Base-by-base conservation (phyloP, 768 basidiomycete genomes). In the Lactifluus pinguis region DNA sequence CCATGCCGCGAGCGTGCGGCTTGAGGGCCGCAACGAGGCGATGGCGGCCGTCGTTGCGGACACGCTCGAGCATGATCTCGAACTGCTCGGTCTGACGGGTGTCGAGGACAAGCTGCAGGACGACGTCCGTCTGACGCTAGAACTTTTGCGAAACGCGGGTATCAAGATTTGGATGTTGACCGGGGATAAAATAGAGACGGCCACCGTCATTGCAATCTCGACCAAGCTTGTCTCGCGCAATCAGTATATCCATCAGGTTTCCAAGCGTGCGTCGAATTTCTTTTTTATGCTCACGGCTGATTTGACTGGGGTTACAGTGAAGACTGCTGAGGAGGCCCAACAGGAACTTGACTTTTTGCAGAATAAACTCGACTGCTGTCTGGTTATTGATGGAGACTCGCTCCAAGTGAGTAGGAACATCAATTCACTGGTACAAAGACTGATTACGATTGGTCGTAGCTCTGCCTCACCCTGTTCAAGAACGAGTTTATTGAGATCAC, bases 141-240 rank as follows among this genome's bases (percentile, higher is more conserved):
- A 98, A 74, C 70, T 98, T 55, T 72, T 99, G 64, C 77, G 95
- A 66, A 98, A 98, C 71, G 97, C 95, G 0, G 95, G 95, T 4
- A 85, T 99, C 74, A 97, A 91, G 80, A 98, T 99, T 60, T 99
- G 97, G 97, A 98, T 98, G 97, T 78, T 98, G 68, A 99, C 97
- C 0, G 95, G 97, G 1, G 97, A 99, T 74, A 99, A 98, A 77
- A 92, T 98, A 53, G 97, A 99, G 77, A 99, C 97, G 3, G 97
- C 97, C 5, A 87, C 95, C 41, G 95, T 94, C 73, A 99, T 99
- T 69, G 95, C 95, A 5, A 93, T 98, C 64, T 97, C 94, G 41
- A 97, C 92, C 7, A 98, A 98, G 71, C 76, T 98, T 53, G 97
- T 98, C 8, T 87, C 92, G 25, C 80, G 97, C 67, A 93, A 93